Evolutionary conservation across 2,329 filamentous ascomycete species (phyloP), one percentile per base, ranked within the genome.

Genomic region (Fusarium nurragi): DNA sequence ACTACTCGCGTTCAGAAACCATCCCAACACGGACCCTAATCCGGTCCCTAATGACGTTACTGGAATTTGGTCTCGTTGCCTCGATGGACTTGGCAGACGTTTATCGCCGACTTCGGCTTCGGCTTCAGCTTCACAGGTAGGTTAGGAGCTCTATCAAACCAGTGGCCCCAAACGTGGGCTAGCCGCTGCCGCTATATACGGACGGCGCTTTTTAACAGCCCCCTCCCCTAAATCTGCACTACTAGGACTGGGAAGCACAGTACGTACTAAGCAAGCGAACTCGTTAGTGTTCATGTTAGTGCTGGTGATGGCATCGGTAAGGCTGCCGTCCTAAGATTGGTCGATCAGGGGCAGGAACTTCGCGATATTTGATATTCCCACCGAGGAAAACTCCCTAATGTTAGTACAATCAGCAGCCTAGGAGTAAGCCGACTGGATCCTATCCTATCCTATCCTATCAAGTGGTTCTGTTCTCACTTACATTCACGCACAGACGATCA

Each of bases 101-200:
- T 65, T 26, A 14, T 49, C 25, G 25, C 38, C 44, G 39, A 49
- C 40, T 46, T 54, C 54, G 48, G 36, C 45, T 30, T 41, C 36
- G 39, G 56, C 40, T 46, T 54, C 54, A 54, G 36, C 45, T 30
- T 41, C 36, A 8, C 21, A 22, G 39, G 28, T 47, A 16, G 14
- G 21, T 26, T 60, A 13, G 22, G 38, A 37, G 39, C 36, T 44
- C 32, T 46, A 37, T 48, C 39, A 21, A 55, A 62, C 51, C 53
- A 39, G 67, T 69, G 48, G 67, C 61, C 52, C 64, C 56, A 64
- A 40, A 60, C 47, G 45, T 50, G 51, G 56, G 37, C 50, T 67
- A 70, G 65, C 46, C 25, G 46, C 46, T 52, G 65, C 59, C 65
- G 63, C 67, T 65, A 70, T 55, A 22, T 34, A 63, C 43, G 63